Base-by-base conservation (phyloP, 2,329 filamentous ascomycete species). In the Cladophialophora chaetospira region DNA sequence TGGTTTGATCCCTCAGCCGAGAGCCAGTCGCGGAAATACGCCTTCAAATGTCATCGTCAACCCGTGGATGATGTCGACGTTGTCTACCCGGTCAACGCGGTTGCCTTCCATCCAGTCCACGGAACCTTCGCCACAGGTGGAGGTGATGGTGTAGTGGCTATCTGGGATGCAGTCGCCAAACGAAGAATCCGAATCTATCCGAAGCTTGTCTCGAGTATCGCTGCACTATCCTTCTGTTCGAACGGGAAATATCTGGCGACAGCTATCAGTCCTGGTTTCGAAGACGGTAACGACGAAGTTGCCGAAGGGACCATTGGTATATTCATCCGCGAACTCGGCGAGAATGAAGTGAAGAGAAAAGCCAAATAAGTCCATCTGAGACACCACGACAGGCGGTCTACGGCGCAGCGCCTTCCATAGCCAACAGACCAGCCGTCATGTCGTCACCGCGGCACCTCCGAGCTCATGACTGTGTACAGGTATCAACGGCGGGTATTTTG, bases 41-140 rank as follows among this genome's bases (percentile, higher is more conserved):
- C 94, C 11, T 99, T 99, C 83, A 99, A 99, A 74, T 99, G 94
- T 74, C 94, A 99, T 74, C 84, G 94, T 3, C 90, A 96, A 72
- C 81, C 85, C 26, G 70, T 77, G 52, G 81, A 82, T 40, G 85
- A 84, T 47, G 85, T 82, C 25, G 92, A 96, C 67, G 82, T 96
- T 3, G 90, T 97, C 2, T 96, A 92, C 68, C 92, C 92, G 0
- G 92, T 97, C 65, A 94, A 97, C 69, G 88, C 91, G 2, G 81
- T 97, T 5, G 85, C 89, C 0, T 97, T 96, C 76, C 91, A 97
- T 72, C 90, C 91, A 0, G 75, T 88, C 1, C 79, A 85, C 62
- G 90, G 90, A 60, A 95, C 91, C 0, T 96, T 97, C 72, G 92
- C 91, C 0, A 91, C 88, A 10, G 92, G 90, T 25, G 92, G 92